These are phyloP conservation scores for Erodium moschatum DNA, from an alignment of 441 rosid species.

Conservation along the genomic window DNA sequence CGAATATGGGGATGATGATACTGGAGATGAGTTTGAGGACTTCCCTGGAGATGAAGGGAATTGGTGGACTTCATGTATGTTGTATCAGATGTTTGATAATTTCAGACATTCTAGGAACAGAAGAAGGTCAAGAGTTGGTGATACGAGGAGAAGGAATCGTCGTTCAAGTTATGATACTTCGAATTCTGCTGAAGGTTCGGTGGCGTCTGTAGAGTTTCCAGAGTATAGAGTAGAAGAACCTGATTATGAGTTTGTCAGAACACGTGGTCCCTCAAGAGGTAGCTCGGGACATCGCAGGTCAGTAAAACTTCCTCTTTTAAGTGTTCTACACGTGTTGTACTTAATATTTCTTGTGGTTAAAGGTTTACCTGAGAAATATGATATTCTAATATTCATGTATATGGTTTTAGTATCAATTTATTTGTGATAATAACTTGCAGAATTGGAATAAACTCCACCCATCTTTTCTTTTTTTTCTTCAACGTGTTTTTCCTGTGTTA, in stretches of 20 bases:
- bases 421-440: background rate
- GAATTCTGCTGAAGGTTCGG: slow-evolving; percentile 87
- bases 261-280: slow-evolving; percentile 46
- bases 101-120: slow-evolving; percentile 79
- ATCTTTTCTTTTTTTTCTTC: background rate
- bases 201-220: slow-evolving; percentile 62
- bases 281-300: slow-evolving; percentile 71
- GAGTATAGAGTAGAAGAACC: slow-evolving; percentile 78
- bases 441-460: background rate
- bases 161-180: slow-evolving; percentile 61
- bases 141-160: slow-evolving; percentile 64
- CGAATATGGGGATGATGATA: slow-evolving; percentile 83
- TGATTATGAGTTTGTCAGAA: slow-evolving; percentile 59
- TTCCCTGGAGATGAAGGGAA: slow-evolving; percentile 63
- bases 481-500: background rate
- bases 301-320: slow-evolving; percentile 20
- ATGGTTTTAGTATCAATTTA: background rate
- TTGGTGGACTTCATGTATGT: slow-evolving; percentile 97
- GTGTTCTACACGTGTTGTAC: slow-evolving; percentile 6
- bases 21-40: slow-evolving; percentile 81
- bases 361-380: slow-evolving; percentile 6
- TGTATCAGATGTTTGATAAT: slow-evolving; percentile 81
- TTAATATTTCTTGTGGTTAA: background rate
- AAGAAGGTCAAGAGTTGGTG: slow-evolving; percentile 70
- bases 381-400: background rate